These are phyloP conservation scores for Diaporthe nobilis DNA, from an alignment of 2,329 filamentous ascomycete species.

Conservation along the genomic window DNA sequence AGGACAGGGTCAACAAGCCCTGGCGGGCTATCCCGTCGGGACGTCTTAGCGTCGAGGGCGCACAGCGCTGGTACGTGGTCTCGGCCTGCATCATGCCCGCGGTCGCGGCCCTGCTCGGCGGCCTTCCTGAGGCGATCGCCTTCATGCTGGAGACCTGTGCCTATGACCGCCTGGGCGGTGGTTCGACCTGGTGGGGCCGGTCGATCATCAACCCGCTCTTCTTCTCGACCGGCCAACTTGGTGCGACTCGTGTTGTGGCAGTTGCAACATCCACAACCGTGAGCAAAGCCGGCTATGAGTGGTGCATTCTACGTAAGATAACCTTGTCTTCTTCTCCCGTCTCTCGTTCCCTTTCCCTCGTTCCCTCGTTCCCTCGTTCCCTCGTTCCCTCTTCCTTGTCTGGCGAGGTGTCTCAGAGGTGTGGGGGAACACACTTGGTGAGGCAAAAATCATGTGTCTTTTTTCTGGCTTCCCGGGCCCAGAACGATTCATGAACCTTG, in stretches of 20 bases:
- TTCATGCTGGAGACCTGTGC: conserved; percentile 53
- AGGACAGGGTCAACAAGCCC: conserved; percentile 42
- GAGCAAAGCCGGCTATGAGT: conserved; percentile 34
- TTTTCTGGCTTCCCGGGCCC: neutral
- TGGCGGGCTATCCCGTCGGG: conserved; percentile 44
- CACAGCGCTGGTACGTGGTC: conserved; percentile 36
- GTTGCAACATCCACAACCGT: conserved; percentile 11
- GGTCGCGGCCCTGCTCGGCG: conserved; percentile 33
- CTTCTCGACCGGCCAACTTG: conserved; percentile 2
- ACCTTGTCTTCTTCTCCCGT: neutral
- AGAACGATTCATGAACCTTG: neutral
- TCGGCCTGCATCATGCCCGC: conserved; percentile 45
- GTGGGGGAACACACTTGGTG: neutral
- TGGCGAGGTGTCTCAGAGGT: neutral
- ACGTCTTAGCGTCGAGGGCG: conserved; percentile 47
- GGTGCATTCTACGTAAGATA: neutral
- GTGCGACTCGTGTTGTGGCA: conserved; percentile 1
- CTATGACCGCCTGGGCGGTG: conserved; percentile 51
- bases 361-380: neutral
- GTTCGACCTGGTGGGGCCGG: conserved; percentile 5
- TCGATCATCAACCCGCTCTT: conserved; percentile 19
- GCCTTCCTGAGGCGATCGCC: conserved; percentile 10
- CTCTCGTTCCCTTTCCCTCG: neutral
- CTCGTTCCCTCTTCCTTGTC: neutral
- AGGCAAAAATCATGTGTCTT: conserved; percentile 5